phyloP scores from a whole-genome alignment of 345 rosid genomes.

The Cardamine chenopodiifolia region DNA sequence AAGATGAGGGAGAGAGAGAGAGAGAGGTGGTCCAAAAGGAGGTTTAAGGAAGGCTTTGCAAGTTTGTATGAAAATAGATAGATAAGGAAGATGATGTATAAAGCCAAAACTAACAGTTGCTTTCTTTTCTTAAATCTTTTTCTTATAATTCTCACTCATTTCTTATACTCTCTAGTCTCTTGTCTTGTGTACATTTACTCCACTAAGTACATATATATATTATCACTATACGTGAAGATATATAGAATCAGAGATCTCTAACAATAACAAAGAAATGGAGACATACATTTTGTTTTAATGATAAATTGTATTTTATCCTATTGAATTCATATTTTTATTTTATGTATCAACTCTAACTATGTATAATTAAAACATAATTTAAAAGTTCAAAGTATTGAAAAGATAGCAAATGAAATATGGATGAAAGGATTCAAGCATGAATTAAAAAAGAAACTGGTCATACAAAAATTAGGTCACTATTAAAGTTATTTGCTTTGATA shows the following conservation, averaged over 20 bases:
- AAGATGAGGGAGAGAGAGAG: constrained; percentile 24
- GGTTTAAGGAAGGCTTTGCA: constrained; percentile 49
- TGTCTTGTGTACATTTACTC: constrained; percentile 28
- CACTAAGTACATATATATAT: neutral
- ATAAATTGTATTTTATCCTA: neutral
- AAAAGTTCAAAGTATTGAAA: neutral
- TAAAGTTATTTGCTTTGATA: no score
- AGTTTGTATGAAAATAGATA: constrained; percentile 49
- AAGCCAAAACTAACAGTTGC: constrained; percentile 70
- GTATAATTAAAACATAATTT: neutral
- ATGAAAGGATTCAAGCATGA: neutral
- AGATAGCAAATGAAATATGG: neutral
- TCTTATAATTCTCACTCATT: constrained; percentile 26
- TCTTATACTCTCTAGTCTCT: constrained; percentile 31
- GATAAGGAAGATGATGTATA: constrained; percentile 59
- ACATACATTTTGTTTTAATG: neutral
- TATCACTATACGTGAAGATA: neutral
- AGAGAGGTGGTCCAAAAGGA: constrained; percentile 41
- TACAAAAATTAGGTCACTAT: no score
- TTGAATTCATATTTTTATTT: neutral
- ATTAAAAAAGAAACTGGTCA: neutral
- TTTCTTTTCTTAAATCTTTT: constrained; percentile 26
- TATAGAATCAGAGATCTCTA: neutral
- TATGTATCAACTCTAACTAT: neutral
- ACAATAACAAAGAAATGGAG: neutral